phyloP scores from a whole-genome alignment of 192 early-diverging fungal genomes.

The Gonapodya prolifera region DNA sequence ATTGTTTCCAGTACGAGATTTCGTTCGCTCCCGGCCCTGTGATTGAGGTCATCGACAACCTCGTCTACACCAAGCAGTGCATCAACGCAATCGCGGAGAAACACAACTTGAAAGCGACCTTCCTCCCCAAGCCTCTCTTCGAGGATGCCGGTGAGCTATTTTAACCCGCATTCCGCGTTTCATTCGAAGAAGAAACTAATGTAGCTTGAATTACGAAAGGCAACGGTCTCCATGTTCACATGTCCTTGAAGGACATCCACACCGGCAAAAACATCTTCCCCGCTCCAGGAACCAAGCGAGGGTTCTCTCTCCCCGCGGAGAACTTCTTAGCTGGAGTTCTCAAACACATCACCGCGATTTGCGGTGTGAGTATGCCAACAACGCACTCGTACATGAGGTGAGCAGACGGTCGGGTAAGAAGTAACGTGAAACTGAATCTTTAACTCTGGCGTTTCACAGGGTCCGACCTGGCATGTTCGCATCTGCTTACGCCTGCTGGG shows the following conservation, averaged over 20 bases:
- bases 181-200: too few relatives aligned
- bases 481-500: not conserved
- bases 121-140: slow-evolving; percentile 1
- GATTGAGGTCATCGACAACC: not conserved
- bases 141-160: not conserved
- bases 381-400: not conserved
- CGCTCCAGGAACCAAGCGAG: not conserved
- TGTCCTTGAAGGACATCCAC: not conserved
- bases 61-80: not conserved
- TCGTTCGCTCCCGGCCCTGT: not conserved
- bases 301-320: not conserved
- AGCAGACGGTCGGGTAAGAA: not conserved
- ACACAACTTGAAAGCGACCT: not conserved
- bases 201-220: not conserved
- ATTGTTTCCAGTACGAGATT: not conserved
- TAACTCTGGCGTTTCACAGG: not conserved
- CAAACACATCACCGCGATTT: not conserved
- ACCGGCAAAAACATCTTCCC: slow-evolving; percentile 2
- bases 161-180: too few relatives aligned
- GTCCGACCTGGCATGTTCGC: not conserved
- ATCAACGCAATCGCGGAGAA: not conserved
- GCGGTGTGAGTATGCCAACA: not conserved
- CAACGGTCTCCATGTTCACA: not conserved
- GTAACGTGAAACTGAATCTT: not conserved
- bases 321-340: slow-evolving; percentile 2